phyloP scores from a whole-genome alignment of 768 basidiomycete genomes.

The Trametes maxima region DNA sequence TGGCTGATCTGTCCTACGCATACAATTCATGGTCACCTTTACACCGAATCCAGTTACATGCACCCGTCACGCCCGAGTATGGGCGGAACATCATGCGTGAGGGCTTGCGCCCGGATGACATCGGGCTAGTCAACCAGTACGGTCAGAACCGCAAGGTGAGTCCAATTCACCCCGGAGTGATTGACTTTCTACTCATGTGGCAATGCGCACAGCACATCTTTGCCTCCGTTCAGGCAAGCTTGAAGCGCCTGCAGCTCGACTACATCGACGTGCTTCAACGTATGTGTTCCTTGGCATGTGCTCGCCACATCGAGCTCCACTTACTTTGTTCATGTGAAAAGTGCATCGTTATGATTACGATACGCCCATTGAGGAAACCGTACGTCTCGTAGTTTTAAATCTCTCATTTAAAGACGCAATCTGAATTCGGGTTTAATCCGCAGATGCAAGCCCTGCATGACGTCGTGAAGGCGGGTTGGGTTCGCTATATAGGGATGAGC shows the following conservation, averaged over 20 bases:
- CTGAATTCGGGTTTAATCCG: background rate
- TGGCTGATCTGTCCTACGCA: background rate
- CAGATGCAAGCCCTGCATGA: conserved; percentile 37
- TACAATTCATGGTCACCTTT: background rate
- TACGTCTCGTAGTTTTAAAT: background rate
- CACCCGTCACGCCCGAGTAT: conserved; percentile 13
- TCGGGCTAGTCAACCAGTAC: conserved; percentile 39
- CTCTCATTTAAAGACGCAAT: no score
- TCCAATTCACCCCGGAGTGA: no score
- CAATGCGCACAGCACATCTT: conserved; percentile 64
- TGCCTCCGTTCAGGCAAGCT: conserved; percentile 58
- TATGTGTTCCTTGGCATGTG: background rate
- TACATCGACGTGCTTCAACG: conserved; percentile 48
- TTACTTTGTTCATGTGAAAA: background rate
- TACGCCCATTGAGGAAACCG: conserved; percentile 45
- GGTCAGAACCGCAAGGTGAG: conserved; percentile 37
- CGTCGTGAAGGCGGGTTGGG: conserved; percentile 44
- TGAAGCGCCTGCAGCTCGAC: conserved; percentile 70
- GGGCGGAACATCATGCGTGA: conserved; percentile 3
- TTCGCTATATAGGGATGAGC: conserved; percentile 41
- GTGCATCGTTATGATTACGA: conserved; percentile 35
- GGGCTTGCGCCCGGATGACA: conserved; percentile 22
- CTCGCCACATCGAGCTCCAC: background rate
- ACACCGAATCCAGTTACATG: conserved; percentile 15
- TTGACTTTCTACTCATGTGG: background rate